These are phyloP conservation scores for Volvariella surrecta DNA, from an alignment of 1,284 basidiomycete species.

Conservation along the genomic window DNA sequence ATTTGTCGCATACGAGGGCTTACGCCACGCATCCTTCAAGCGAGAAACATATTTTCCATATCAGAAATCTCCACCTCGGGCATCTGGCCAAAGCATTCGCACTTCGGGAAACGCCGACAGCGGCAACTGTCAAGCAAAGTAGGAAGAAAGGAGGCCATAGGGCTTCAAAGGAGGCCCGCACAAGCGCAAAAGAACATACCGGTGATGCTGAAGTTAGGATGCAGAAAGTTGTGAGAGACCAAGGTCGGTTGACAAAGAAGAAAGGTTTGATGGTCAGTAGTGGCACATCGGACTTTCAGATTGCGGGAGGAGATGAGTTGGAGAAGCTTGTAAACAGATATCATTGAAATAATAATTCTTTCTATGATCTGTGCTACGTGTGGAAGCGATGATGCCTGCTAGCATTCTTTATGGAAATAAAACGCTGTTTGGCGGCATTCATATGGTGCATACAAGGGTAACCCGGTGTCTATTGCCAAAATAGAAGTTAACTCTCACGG, in stretches of 20 bases:
- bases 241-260: constrained; percentile 78
- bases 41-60: constrained; percentile 95
- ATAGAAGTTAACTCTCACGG: constrained; percentile 6
- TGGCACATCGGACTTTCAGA: constrained; percentile 77
- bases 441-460: too few species aligned
- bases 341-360: background rate
- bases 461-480: too few species aligned
- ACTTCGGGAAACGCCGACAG: constrained; percentile 84
- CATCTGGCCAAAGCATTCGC: constrained; percentile 97
- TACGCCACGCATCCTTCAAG: constrained; percentile 96
- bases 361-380: too few species aligned
- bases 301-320: constrained; percentile 59
- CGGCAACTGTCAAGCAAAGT: constrained; percentile 25
- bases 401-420: too few species aligned
- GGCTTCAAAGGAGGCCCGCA: constrained; percentile 27
- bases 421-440: too few species aligned
- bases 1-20: constrained; percentile 88
- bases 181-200: constrained; percentile 40
- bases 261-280: constrained; percentile 73
- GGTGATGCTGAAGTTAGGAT: constrained; percentile 75
- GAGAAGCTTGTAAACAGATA: constrained; percentile 51
- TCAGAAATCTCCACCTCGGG: constrained; percentile 88
- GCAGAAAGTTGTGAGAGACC: constrained; percentile 79
- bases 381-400: too few species aligned
- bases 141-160: constrained; percentile 10